phyloP scores from a whole-genome alignment of 2,329 filamentous ascomycete genomes.

The Samsoniella hepiali region DNA sequence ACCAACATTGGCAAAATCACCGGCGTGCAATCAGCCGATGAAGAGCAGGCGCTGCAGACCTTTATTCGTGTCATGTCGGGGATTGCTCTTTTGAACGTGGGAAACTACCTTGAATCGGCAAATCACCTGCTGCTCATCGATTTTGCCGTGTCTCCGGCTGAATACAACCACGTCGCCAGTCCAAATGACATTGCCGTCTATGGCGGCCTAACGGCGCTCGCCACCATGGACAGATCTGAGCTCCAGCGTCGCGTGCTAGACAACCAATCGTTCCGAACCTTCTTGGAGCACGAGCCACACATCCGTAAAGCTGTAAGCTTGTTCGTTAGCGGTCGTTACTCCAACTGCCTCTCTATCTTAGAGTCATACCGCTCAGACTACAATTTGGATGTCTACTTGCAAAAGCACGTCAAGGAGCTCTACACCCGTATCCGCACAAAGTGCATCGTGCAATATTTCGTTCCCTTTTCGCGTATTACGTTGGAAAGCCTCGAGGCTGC shows the following conservation, averaged over 20 bases:
- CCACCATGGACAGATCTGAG: slow-evolving; percentile 77
- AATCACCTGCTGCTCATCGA: slow-evolving; percentile 65
- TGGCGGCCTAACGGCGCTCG: slow-evolving; percentile 83
- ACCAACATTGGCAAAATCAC: slow-evolving; percentile 61
- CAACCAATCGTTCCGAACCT: slow-evolving; percentile 75
- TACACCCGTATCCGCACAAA: slow-evolving; percentile 79
- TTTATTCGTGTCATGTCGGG: slow-evolving; percentile 53
- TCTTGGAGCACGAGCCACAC: slow-evolving; percentile 89
- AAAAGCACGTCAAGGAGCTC: slow-evolving; percentile 66
- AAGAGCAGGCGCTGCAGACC: slow-evolving; percentile 47
- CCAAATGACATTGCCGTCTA: slow-evolving; percentile 90
- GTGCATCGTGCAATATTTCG: slow-evolving; percentile 89
- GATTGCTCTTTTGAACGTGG: slow-evolving; percentile 47
- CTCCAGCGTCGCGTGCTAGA: slow-evolving; percentile 76
- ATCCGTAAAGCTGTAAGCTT: slow-evolving; percentile 85
- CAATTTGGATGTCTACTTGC: slow-evolving; percentile 83
- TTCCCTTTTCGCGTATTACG: slow-evolving; percentile 85
- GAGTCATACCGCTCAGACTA: slow-evolving; percentile 82
- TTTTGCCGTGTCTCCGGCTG: slow-evolving; percentile 44
- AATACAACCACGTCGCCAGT: slow-evolving; percentile 69
- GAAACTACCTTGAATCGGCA: slow-evolving; percentile 61
- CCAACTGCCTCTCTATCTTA: slow-evolving; percentile 76
- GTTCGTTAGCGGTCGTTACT: slow-evolving; percentile 89
- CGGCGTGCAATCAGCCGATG: slow-evolving; percentile 41
- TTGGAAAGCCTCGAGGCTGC: slow-evolving; percentile 73